A percentile compares a stretch with the other conserved stretches of the same genome.
phyloP scores from a whole-genome alignment of 371 early-diverging fungal genomes.

The Mortierella sp. region DNA sequence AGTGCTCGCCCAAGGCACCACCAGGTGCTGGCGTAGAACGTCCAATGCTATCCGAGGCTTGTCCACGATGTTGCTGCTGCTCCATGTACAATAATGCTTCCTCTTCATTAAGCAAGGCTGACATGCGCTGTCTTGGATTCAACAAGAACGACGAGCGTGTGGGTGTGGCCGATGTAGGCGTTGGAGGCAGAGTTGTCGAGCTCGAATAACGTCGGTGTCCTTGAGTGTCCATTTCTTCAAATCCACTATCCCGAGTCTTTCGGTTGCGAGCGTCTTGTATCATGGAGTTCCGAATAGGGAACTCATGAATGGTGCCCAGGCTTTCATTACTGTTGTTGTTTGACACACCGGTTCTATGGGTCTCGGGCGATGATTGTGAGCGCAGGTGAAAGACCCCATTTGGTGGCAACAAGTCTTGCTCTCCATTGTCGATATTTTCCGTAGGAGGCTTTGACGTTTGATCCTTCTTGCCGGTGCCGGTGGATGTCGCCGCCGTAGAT shows the following conservation, averaged over 20 bases:
- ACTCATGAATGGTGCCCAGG: neutral
- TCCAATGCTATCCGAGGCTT: neutral
- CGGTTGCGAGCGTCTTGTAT: conserved; percentile 12
- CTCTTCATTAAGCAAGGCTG: conserved; percentile 12
- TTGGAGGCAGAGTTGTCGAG: neutral
- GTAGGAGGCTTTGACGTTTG: conserved; percentile 5
- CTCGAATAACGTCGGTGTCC: conserved; percentile 31
- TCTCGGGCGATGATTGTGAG: conserved; percentile 8
- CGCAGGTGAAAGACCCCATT: conserved; percentile 4
- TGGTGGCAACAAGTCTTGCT: conserved; percentile 11
- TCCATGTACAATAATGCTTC: conserved; percentile 17
- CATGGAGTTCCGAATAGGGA: conserved; percentile 1
- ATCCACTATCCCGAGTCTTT: conserved; percentile 31
- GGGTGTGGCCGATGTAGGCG: neutral
- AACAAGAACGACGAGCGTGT: conserved; percentile 2
- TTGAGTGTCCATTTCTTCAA: conserved; percentile 14
- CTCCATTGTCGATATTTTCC: conserved; percentile 8
- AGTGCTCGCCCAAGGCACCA: conserved; percentile 10
- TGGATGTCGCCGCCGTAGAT: neutral
- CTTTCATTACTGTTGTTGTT: conserved; percentile 4
- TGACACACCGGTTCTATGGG: neutral
- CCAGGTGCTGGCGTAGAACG: neutral
- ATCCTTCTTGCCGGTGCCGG: neutral
- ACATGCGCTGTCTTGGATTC: conserved; percentile 5
- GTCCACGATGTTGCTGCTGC: conserved; percentile 7